Conservation (phyloP, 306 rosid species). For the Vachellia collinsii region DNA sequence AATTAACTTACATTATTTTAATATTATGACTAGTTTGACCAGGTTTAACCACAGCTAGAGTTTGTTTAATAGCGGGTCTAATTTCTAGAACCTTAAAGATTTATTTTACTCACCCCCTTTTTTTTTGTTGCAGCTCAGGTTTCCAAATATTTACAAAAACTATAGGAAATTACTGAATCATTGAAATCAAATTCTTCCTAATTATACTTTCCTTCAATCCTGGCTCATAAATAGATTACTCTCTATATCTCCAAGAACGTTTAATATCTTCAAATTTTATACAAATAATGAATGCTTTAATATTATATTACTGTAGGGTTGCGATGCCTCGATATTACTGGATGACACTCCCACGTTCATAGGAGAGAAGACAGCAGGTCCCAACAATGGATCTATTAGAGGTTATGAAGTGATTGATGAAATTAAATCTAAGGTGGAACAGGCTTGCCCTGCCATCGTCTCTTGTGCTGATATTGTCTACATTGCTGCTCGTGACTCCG, state of each 20-base stretch:
- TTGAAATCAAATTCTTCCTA: not conserved
- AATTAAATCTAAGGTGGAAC: conserved; percentile 68
- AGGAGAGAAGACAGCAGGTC: conserved; percentile 79
- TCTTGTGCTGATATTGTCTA: conserved; percentile 86
- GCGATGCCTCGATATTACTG: conserved; percentile 78
- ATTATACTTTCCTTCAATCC: not conserved
- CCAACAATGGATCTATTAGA: conserved; percentile 59
- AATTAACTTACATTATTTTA: too few relatives aligned
- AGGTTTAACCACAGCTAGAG: too few relatives aligned
- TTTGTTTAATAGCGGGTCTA: too few relatives aligned
- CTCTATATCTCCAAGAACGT: too few relatives aligned
- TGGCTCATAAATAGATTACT: not conserved
- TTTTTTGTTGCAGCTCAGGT: not conserved
- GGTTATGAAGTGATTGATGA: conserved; percentile 66
- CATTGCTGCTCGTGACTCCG: conserved; percentile 84
- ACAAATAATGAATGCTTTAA: not conserved
- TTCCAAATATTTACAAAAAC: not conserved
- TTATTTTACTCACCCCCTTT: not conserved
- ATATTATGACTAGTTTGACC: too few relatives aligned
- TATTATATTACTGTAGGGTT: conserved; percentile 55
- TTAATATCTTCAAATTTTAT: not conserved
- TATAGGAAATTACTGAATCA: not conserved
- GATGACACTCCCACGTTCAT: conserved; percentile 60
- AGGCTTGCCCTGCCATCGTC: conserved; percentile 67
- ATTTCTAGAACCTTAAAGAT: too few relatives aligned